phyloP scores from a whole-genome alignment of 2,329 filamentous ascomycete genomes.

The Pseudogymnoascus sp. region DNA sequence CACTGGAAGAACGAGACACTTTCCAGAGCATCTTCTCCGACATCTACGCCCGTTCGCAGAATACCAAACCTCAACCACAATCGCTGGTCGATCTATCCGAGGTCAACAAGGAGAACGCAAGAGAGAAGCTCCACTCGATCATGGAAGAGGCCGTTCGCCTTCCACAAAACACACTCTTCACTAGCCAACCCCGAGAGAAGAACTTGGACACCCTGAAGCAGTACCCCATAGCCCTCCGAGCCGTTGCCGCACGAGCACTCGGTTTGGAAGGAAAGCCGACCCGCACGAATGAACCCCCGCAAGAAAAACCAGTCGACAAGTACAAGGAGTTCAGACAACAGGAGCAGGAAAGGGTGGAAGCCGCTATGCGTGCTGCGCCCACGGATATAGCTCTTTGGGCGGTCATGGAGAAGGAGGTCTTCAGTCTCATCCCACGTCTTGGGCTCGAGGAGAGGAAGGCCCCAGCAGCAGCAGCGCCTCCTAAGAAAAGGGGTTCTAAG shows the following conservation, averaged over 20 bases:
- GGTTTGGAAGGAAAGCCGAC: conserved; percentile 18
- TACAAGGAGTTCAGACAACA: conserved; percentile 25
- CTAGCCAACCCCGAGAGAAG: not conserved
- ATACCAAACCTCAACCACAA: conserved; percentile 10
- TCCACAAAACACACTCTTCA: conserved; percentile 3
- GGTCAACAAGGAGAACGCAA: conserved; percentile 13
- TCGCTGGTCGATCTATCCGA: not conserved
- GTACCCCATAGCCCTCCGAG: conserved; percentile 26
- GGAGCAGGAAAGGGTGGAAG: conserved; percentile 47
- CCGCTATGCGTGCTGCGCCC: conserved; percentile 44
- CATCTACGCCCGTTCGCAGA: conserved; percentile 39
- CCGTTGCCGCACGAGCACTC: conserved; percentile 26
- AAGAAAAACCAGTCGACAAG: not conserved
- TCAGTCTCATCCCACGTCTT: conserved; percentile 49
- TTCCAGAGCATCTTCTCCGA: conserved; percentile 51
- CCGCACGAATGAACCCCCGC: conserved; percentile 8
- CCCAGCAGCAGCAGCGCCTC: not conserved
- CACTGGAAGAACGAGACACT: conserved; percentile 41
- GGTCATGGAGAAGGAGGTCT: conserved; percentile 59
- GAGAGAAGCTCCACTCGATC: conserved; percentile 13
- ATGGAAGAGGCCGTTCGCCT: conserved; percentile 5
- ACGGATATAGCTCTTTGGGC: conserved; percentile 62
- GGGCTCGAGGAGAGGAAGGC: conserved; percentile 37
- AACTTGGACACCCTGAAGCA: conserved; percentile 17
- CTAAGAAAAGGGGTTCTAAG: conserved; percentile 12